Evolutionary conservation across 2,329 filamentous ascomycete genomes (phyloP).

Genomic region (Magnaporthiopsis rhizophila): DNA sequence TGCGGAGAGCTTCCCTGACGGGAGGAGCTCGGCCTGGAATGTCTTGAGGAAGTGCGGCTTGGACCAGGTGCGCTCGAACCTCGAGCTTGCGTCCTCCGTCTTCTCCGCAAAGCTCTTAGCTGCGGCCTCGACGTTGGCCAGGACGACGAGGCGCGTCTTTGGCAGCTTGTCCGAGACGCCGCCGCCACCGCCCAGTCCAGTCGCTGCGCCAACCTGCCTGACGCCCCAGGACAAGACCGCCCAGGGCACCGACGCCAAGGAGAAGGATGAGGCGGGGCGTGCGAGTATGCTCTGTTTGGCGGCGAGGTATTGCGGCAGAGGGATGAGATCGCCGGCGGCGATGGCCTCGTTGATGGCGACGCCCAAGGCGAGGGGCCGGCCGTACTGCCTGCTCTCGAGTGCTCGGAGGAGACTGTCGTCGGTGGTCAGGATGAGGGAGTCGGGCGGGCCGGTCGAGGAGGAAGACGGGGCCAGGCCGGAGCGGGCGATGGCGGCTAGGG

Average conservation of each 20-base stretch:
- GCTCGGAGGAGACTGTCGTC: slow-evolving; percentile 59
- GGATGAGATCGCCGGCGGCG: slow-evolving; percentile 59
- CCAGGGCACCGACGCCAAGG: slow-evolving; percentile 64
- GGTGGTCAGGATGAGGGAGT: slow-evolving; percentile 43
- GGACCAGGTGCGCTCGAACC: slow-evolving; percentile 61
- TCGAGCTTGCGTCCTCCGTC: slow-evolving; percentile 32
- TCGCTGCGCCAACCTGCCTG: slow-evolving; percentile 57
- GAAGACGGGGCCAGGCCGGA: slow-evolving; percentile 23
- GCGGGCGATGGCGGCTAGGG: slow-evolving; percentile 21
- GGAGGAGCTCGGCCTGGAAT: slow-evolving; percentile 44
- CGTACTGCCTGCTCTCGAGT: slow-evolving; percentile 70
- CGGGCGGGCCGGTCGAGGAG: slow-evolving; percentile 24
- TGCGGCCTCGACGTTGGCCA: slow-evolving; percentile 53
- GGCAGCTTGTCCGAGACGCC: slow-evolving; percentile 45
- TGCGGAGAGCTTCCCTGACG: slow-evolving; percentile 41
- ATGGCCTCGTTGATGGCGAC: slow-evolving; percentile 71
- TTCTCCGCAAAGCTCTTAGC: slow-evolving; percentile 45
- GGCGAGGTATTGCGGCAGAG: slow-evolving; percentile 58
- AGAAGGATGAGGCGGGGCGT: slow-evolving; percentile 25
- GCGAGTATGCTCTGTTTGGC: slow-evolving; percentile 64
- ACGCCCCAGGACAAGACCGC: slow-evolving; percentile 68
- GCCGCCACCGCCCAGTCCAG: slow-evolving; percentile 25
- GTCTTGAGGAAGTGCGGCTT: slow-evolving; percentile 54
- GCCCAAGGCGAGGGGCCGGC: slow-evolving; percentile 71
- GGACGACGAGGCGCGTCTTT: slow-evolving; percentile 55